A percentile compares a stretch with the other conserved stretches of the same genome.
phyloP scores from a whole-genome alignment of 176 grass and related monocot genomes.

The Poa pratensis region DNA sequence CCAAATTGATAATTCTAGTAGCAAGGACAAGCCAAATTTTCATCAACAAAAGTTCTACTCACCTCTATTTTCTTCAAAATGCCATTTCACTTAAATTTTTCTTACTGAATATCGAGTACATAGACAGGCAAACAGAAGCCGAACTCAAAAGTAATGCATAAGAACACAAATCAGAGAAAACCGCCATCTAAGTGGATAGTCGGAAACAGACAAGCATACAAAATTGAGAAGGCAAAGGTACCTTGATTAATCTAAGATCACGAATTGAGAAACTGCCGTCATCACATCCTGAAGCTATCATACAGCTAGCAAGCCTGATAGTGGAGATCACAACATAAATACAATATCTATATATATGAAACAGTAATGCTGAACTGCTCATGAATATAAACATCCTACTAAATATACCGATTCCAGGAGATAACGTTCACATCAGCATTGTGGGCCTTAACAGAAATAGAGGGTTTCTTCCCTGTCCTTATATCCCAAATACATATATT shows the following conservation, averaged over 20 bases:
- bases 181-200: neutral
- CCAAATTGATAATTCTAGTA: neutral
- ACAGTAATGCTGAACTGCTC: neutral
- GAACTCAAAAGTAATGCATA: neutral
- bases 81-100: neutral
- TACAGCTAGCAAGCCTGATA: constrained; percentile 69
- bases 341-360: constrained; percentile 20
- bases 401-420: constrained; percentile 83
- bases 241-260: constrained; percentile 84
- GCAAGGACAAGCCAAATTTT: neutral
- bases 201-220: neutral
- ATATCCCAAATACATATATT: constrained; percentile 89
- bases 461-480: constrained; percentile 61
- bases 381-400: constrained; percentile 1
- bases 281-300: constrained; percentile 95
- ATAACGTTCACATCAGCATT: constrained; percentile 96
- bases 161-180: constrained; percentile 16
- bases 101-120: too few species aligned
- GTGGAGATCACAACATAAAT: constrained; percentile 7
- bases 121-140: too few species aligned
- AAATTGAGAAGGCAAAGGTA: constrained; percentile 34
- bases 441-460: constrained; percentile 77
- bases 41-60: neutral
- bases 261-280: constrained; percentile 87
- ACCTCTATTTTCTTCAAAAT: constrained; percentile 15